A percentile compares a stretch with the other conserved stretches of the same genome.
phyloP scores from a whole-genome alignment of 306 rosid species.

The Cicer arietinum region DNA sequence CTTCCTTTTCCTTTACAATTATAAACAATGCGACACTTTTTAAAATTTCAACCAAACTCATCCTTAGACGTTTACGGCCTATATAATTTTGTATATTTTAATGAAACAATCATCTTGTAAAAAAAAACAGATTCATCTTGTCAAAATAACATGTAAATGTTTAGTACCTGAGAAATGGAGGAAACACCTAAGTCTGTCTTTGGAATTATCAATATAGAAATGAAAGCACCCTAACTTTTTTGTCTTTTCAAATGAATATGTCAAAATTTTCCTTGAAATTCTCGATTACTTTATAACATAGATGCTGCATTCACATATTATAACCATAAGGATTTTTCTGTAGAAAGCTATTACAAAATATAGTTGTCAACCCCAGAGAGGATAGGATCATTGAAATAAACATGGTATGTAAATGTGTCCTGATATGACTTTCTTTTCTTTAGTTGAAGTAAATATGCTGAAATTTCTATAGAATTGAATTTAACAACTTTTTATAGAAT shows the following conservation, averaged over 20 bases:
- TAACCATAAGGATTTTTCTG: conserved; percentile 1
- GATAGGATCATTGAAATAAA: conserved; percentile 24
- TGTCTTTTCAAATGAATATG: conserved; percentile 16
- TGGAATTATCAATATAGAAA: conserved; percentile 35
- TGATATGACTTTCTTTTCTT: conserved; percentile 7
- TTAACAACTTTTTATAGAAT: too few species aligned
- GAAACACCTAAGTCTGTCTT: conserved; percentile 31
- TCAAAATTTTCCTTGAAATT: conserved; percentile 42
- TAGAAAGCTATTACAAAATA: conserved; percentile 8
- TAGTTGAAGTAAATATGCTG: not conserved
- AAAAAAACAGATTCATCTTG: too few species aligned
- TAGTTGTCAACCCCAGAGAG: conserved; percentile 3
- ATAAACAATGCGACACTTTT: too few species aligned
- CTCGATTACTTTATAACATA: conserved; percentile 36
- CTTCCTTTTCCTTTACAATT: too few species aligned
- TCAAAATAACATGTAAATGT: too few species aligned
- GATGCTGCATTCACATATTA: conserved; percentile 23
- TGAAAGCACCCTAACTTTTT: not conserved
- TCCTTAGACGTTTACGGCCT: too few species aligned
- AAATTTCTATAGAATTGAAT: not conserved
- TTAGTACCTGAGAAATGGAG: not conserved
- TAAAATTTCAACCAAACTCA: too few species aligned
- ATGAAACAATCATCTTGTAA: too few species aligned
- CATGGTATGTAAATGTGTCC: conserved; percentile 41
- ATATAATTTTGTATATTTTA: too few species aligned